Conservation (phyloP, 176 grass and related monocot species). For the maize (Zea mays) region DNA sequence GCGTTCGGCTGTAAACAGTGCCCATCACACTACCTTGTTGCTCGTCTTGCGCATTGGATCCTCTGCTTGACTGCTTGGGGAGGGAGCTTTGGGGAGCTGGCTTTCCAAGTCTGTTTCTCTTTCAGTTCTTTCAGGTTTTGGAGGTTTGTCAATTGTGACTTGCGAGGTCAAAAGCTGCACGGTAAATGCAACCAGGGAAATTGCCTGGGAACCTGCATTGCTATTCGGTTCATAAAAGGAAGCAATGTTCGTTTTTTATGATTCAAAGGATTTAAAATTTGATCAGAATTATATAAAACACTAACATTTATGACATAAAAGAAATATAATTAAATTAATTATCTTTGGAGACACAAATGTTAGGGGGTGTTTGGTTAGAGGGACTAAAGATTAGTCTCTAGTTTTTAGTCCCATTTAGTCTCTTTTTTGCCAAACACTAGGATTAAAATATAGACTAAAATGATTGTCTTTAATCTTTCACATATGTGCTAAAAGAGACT, state of each 20-base stretch:
- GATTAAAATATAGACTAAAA: too few relatives aligned
- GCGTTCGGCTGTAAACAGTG: not conserved
- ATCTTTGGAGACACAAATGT: too few relatives aligned
- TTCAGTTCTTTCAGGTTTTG: not conserved
- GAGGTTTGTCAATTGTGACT: not conserved
- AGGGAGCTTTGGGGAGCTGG: not conserved
- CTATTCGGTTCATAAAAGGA: too few relatives aligned
- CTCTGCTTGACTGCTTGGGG: constrained; percentile 1
- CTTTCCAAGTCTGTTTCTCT: not conserved
- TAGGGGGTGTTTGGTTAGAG: too few relatives aligned
- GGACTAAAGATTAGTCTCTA: too few relatives aligned
- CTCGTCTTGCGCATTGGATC: constrained; percentile 33
- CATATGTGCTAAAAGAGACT: too few relatives aligned
- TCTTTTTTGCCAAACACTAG: too few relatives aligned
- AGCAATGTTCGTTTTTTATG: not conserved
- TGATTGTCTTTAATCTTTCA: too few relatives aligned
- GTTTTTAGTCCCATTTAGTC: too few relatives aligned
- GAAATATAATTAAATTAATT: too few relatives aligned
- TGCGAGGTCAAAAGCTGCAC: not conserved
- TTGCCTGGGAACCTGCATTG: too few relatives aligned
- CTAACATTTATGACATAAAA: too few relatives aligned
- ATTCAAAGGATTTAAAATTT: not conserved
- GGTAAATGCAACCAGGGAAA: not conserved
- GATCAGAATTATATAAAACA: not conserved
- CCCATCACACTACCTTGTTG: not conserved